A percentile compares a stretch with the other conserved stretches of the same genome.
Conservation (phyloP, 2,329 filamentous ascomycete genomes). For the Cladosporium austrohemisphaericum region DNA sequence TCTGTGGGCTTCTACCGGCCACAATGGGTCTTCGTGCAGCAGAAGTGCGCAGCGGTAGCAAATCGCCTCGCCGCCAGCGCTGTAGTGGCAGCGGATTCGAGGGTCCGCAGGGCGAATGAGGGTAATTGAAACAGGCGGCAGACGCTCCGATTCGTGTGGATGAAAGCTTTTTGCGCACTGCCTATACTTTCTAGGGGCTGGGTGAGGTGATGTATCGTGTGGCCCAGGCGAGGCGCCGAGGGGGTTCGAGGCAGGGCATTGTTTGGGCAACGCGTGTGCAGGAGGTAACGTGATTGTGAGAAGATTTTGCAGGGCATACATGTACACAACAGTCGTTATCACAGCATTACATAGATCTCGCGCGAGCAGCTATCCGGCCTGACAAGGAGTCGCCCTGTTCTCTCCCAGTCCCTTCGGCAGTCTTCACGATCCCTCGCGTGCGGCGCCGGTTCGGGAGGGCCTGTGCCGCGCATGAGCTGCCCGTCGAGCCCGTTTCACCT, state of each 20-base stretch:
- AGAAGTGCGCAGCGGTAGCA: constrained; percentile 9
- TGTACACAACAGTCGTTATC: not conserved
- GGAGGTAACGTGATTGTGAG: constrained; percentile 3
- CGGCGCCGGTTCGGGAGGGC: not conserved
- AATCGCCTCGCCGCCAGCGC: constrained; percentile 9
- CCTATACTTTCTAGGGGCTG: not conserved
- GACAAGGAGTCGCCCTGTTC: constrained; percentile 1
- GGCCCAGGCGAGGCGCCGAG: constrained; percentile 6
- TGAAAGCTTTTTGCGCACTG: not conserved
- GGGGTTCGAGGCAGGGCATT: not conserved
- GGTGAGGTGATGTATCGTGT: not conserved
- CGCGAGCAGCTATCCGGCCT: constrained; percentile 3
- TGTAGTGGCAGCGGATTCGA: not conserved
- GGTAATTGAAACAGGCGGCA: constrained; percentile 5
- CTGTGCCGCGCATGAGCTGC: too few species aligned
- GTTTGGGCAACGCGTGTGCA: constrained; percentile 13
- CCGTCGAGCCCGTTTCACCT: too few species aligned
- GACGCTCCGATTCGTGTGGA: constrained; percentile 3
- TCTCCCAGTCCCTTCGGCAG: not conserved
- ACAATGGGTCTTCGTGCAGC: constrained; percentile 2
- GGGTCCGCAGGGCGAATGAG: constrained; percentile 6
- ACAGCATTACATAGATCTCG: not conserved
- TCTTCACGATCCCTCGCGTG: not conserved
- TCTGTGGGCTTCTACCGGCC: not conserved
- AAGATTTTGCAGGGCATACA: not conserved